These are phyloP conservation scores for Saccharomyces hybrid DNA, from an alignment of 1,139 yeast genomes.

Conservation along the genomic window DNA sequence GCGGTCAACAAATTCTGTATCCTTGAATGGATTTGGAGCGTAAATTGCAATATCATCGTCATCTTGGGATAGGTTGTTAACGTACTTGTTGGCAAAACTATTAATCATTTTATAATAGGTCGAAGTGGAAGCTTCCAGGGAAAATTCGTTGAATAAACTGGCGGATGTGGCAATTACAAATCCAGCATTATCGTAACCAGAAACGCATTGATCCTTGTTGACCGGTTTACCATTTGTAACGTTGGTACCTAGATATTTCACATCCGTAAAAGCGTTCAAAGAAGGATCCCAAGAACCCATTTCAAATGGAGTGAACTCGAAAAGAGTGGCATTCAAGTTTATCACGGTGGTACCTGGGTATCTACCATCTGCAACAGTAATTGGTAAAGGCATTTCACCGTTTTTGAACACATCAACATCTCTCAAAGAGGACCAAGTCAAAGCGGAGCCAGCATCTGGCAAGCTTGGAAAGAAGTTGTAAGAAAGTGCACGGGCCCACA, in stretches of 20 bases:
- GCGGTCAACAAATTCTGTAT: constrained; percentile 40
- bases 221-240: constrained; percentile 49
- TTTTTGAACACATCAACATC: constrained; percentile 46
- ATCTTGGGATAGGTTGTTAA: constrained; percentile 39
- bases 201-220: constrained; percentile 40
- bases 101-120: constrained; percentile 44
- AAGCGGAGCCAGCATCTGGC: constrained; percentile 41
- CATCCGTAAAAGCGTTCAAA: constrained; percentile 56
- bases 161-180: constrained; percentile 73
- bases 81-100: constrained; percentile 39
- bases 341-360: constrained; percentile 55
- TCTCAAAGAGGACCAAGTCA: constrained; percentile 24
- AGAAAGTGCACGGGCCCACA: constrained; percentile 61
- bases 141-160: constrained; percentile 64
- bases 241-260: constrained; percentile 68
- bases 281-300: constrained; percentile 88
- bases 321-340: constrained; percentile 60
- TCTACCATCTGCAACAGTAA: constrained; percentile 72
- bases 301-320: constrained; percentile 78
- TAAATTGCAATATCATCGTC: constrained; percentile 64
- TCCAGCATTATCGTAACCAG: constrained; percentile 74
- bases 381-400: constrained; percentile 76
- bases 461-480: constrained; percentile 60
- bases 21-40: constrained; percentile 59
- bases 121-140: constrained; percentile 51